Evolutionary conservation across 371 early-diverging fungal species (phyloP), one percentile per base, ranked within the genome.

Genomic region (Mucor racemosus): DNA sequence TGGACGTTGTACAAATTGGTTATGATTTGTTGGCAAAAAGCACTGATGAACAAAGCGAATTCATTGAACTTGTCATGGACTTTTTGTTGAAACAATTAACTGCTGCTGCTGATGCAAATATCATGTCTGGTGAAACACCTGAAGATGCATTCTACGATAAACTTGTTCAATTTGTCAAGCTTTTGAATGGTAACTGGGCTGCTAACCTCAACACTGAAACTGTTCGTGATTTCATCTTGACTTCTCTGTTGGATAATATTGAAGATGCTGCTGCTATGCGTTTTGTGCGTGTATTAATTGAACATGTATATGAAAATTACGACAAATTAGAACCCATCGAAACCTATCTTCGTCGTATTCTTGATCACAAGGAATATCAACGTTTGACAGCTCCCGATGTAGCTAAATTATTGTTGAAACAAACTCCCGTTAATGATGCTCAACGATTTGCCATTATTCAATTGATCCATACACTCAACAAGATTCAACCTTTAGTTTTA

Each of bases 391-490:
- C 59, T 6, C 76, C 77, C n/a, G 65, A 62, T 4, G 36, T 69
- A 1, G 66, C 68, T 10, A 68, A 70, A 31, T 38, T 63, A 5
- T 26, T 65, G 0, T 46, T 64, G 5, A 59, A 44, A 10, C 58
- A 68, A 60, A 17, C 33, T 5, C 70, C 72, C 0, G 65, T 42
- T 4, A 67, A 72, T 21, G 40, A 36, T n/a, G 67, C 38, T 39
- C 78, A 76, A 21, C 84, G 87, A 9, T 55, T 67, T 31, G 84
- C 84, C 11, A 80, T 89, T 55, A 67, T 82, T 54, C 59, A 76
- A 38, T 58, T 89, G 44, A 60, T 89, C 7, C 68, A 82, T 62
- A 71, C 72, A 38, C 67, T 89, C n/a, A 78, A 82, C 35, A 68
- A 36, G 19, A 78, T 85, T 17, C 81, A 81, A 42, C 87, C 88